phyloP scores from a whole-genome alignment of 2,329 filamentous ascomycete species.

The Exophiala spinifera region DNA sequence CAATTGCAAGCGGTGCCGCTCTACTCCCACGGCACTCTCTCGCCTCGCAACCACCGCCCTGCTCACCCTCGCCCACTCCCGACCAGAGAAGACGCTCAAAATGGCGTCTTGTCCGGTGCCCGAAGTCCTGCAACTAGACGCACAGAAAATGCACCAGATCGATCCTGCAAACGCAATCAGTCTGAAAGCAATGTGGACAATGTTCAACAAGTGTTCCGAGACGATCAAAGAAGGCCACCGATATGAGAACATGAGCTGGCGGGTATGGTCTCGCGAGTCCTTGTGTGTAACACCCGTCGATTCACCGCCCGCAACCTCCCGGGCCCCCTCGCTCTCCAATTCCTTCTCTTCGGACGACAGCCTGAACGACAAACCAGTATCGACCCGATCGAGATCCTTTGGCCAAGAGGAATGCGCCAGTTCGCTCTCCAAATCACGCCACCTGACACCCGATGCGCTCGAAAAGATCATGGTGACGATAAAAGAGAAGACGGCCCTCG shows the following conservation, averaged over 20 bases:
- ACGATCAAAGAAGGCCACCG: conserved; percentile 89
- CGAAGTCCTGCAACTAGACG: conserved; percentile 79
- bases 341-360: conserved; percentile 69
- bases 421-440: conserved; percentile 65
- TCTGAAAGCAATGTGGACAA: conserved; percentile 95
- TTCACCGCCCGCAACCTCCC: conserved; percentile 35
- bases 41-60: conserved; percentile 1
- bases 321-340: conserved; percentile 69
- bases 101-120: conserved; percentile 87
- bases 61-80: neutral
- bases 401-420: conserved; percentile 19
- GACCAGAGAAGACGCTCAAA: conserved; percentile 24
- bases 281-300: conserved; percentile 64
- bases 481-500: conserved; percentile 73
- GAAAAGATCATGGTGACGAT: conserved; percentile 94
- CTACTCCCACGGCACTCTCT: neutral
- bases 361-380: conserved; percentile 44
- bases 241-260: conserved; percentile 93
- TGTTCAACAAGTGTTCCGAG: conserved; percentile 91
- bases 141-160: conserved; percentile 88
- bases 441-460: conserved; percentile 87
- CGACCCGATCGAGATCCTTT: conserved; percentile 29
- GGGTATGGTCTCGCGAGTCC: conserved; percentile 89
- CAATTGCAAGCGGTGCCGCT: neutral
- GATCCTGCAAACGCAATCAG: conserved; percentile 91